Conservation (phyloP, 352 stramenopile genomes). For the Globisporangium splendens region DNA sequence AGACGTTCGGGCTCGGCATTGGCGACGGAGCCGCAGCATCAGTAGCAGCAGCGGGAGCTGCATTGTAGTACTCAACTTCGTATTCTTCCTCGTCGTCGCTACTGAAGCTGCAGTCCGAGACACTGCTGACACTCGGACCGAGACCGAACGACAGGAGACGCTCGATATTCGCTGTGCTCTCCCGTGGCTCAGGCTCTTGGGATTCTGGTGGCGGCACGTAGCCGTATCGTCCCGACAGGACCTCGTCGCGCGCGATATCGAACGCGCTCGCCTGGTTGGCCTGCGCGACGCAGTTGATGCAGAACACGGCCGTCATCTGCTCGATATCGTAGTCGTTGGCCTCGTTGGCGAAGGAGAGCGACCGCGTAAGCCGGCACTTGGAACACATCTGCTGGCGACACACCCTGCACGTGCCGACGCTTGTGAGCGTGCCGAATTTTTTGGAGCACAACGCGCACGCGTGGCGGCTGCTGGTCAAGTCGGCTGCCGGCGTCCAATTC, state of each 20-base stretch:
- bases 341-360: slow-evolving; percentile 20
- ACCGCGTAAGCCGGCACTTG: slow-evolving; percentile 21
- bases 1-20: background rate
- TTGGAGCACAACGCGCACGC: slow-evolving; percentile 21
- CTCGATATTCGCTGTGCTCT: too few relatives aligned
- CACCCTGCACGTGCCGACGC: slow-evolving; percentile 21
- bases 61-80: too few relatives aligned
- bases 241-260: slow-evolving; percentile 20
- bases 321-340: slow-evolving; percentile 10
- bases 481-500: background rate
- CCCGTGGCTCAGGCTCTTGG: background rate
- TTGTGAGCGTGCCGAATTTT: slow-evolving; percentile 19
- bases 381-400: slow-evolving; percentile 25
- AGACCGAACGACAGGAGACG: too few relatives aligned
- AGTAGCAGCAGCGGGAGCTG: too few relatives aligned
- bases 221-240: slow-evolving; percentile 15
- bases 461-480: background rate
- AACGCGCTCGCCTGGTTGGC: slow-evolving; percentile 17
- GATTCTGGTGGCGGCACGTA: background rate
- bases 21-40: too few relatives aligned
- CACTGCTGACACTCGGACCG: too few relatives aligned
- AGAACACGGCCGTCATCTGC: slow-evolving; percentile 21
- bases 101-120: too few relatives aligned
- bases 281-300: slow-evolving; percentile 25
- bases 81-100: too few relatives aligned